phyloP scores from a whole-genome alignment of 495 filamentous ascomycete genomes.

The Sabuloglossum arenarium region DNA sequence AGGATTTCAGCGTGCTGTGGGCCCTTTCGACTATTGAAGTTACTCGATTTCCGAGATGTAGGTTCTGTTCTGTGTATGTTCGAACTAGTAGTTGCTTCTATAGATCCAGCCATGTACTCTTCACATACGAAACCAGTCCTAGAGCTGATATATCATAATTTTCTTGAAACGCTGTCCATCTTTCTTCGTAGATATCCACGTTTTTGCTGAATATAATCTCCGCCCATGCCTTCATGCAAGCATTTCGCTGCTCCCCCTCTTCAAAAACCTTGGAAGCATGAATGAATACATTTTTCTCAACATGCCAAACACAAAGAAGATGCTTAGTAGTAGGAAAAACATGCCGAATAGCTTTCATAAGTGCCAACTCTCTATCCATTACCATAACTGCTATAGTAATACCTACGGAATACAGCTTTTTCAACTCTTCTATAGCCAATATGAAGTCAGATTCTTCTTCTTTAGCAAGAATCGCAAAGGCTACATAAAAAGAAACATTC shows the following conservation, averaged over 20 bases:
- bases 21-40: neutral
- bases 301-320: neutral
- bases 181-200: neutral
- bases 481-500: neutral
- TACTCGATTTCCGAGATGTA: neutral
- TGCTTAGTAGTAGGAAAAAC: neutral
- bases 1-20: neutral
- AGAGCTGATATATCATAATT: neutral
- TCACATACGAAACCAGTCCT: neutral
- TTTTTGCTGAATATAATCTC: neutral
- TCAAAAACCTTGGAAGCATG: neutral
- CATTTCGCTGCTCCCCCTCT: neutral
- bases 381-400: neutral
- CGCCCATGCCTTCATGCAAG: neutral
- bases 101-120: neutral
- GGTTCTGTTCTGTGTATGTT: neutral
- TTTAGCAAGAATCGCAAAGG: neutral
- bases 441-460: neutral
- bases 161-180: neutral
- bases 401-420: neutral
- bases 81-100: neutral
- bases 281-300: neutral
- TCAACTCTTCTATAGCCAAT: neutral
- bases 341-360: neutral
- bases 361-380: neutral